Conservation (phyloP, 2,329 filamentous ascomycete genomes). For the Aspergillus piperis region DNA sequence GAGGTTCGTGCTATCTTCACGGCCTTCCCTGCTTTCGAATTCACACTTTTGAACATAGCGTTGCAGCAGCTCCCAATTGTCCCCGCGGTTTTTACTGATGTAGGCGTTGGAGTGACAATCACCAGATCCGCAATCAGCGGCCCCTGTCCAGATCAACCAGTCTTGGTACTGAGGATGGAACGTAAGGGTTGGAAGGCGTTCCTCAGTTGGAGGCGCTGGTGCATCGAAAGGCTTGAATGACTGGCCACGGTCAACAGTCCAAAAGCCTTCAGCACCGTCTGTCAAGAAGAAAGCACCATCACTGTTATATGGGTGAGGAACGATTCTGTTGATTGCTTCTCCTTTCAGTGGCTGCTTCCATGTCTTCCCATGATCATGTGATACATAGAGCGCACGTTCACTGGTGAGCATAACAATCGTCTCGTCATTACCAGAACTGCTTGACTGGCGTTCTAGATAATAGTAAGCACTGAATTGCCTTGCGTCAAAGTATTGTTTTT, state of each 20-base stretch:
- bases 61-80: slow-evolving; percentile 73
- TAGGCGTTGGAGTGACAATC: slow-evolving; percentile 75
- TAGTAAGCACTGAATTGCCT: slow-evolving; percentile 57
- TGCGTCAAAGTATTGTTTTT: slow-evolving; percentile 63
- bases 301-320: slow-evolving; percentile 77
- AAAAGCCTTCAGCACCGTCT: slow-evolving; percentile 66
- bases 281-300: slow-evolving; percentile 88
- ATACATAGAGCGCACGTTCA: slow-evolving; percentile 67
- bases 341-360: slow-evolving; percentile 74
- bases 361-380: slow-evolving; percentile 82
- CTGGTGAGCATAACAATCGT: slow-evolving; percentile 65
- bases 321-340: slow-evolving; percentile 69
- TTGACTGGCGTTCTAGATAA: slow-evolving; percentile 77
- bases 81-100: slow-evolving; percentile 74
- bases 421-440: slow-evolving; percentile 68
- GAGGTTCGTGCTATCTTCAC: slow-evolving; percentile 63
- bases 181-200: slow-evolving; percentile 57
- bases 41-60: slow-evolving; percentile 79
- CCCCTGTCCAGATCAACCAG: slow-evolving; percentile 89
- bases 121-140: slow-evolving; percentile 63
- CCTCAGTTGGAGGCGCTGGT: slow-evolving; percentile 59
- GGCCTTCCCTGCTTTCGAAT: slow-evolving; percentile 71
- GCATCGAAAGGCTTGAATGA: slow-evolving; percentile 73
- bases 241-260: slow-evolving; percentile 76
- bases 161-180: slow-evolving; percentile 87